Evolutionary conservation across 2,329 filamentous ascomycete species (phyloP).

Genomic region (Beauveria varroae): DNA sequence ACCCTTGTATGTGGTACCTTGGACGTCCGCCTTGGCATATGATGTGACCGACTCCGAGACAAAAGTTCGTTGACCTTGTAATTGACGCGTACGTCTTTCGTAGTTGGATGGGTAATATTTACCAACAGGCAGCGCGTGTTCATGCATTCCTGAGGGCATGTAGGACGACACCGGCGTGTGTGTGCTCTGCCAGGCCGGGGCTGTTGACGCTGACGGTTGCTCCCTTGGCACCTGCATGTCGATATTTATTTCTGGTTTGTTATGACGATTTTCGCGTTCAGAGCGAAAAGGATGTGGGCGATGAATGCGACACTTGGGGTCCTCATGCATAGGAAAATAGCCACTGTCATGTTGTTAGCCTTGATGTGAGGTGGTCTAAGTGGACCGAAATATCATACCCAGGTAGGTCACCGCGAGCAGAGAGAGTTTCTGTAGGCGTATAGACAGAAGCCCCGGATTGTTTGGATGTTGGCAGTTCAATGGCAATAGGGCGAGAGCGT

Average conservation of each 20-base stretch:
- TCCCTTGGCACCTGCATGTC: constrained; percentile 4
- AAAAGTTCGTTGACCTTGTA: constrained; percentile 17
- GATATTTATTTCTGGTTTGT: neutral
- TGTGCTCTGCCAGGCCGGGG: constrained; percentile 18
- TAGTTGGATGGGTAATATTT: constrained; percentile 60
- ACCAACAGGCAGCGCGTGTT: constrained; percentile 44
- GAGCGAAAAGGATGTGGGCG: constrained; percentile 45
- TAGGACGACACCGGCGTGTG: constrained; percentile 43
- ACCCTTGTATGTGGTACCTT: constrained; percentile 18
- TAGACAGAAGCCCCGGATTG: constrained; percentile 32
- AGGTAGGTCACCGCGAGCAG: constrained; percentile 49
- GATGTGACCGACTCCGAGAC: constrained; percentile 23
- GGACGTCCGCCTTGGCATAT: constrained; percentile 28
- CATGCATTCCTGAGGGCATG: constrained; percentile 41
- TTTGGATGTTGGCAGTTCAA: constrained; percentile 38
- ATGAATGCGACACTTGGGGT: constrained; percentile 38
- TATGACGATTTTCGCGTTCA: constrained; percentile 25
- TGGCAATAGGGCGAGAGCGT: constrained; percentile 44
- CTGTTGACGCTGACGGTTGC: neutral
- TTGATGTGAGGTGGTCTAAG: constrained; percentile 2
- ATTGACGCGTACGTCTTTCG: constrained; percentile 31
- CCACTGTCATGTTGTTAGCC: constrained; percentile 31
- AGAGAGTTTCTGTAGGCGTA: constrained; percentile 43
- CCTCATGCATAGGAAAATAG: constrained; percentile 55
- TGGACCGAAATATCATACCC: constrained; percentile 38